phyloP scores from a whole-genome alignment of 495 filamentous ascomycete genomes.

The Annulohypoxylon moriforme region DNA sequence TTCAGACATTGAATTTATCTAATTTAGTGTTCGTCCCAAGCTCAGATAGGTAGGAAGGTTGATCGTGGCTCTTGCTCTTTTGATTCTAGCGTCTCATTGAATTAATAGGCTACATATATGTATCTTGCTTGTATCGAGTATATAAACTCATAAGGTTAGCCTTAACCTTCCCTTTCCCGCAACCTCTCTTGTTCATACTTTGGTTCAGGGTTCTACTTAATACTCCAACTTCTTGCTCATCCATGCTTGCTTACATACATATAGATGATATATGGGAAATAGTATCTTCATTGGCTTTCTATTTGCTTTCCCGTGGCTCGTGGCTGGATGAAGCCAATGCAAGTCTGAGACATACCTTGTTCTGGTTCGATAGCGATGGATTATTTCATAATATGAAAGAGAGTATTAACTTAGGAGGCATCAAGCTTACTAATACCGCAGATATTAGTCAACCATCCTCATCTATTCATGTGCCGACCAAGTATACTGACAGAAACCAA shows the following conservation, averaged over 20 bases:
- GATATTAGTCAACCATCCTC: background rate
- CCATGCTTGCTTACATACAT: background rate
- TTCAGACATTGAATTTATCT: conserved; percentile 1
- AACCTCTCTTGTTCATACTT: background rate
- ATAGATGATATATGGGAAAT: background rate
- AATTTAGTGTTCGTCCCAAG: conserved; percentile 21
- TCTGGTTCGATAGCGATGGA: background rate
- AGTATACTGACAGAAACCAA: background rate
- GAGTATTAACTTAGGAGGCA: background rate
- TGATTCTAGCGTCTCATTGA: conserved; percentile 14
- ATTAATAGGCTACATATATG: conserved; percentile 4
- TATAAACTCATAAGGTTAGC: conserved; percentile 13
- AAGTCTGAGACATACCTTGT: background rate
- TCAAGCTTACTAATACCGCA: background rate
- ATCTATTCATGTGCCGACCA: background rate
- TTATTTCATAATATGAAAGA: background rate
- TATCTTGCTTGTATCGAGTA: background rate
- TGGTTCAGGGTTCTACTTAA: background rate
- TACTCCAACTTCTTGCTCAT: background rate
- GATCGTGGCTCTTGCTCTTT: conserved; percentile 15
- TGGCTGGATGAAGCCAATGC: background rate
- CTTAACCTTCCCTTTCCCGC: background rate
- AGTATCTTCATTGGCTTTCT: background rate
- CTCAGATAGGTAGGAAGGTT: conserved; percentile 17
- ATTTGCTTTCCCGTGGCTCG: background rate